Evolutionary conservation across 352 stramenopile genomes (phyloP).

Genomic region (Globisporangium perplexum): DNA sequence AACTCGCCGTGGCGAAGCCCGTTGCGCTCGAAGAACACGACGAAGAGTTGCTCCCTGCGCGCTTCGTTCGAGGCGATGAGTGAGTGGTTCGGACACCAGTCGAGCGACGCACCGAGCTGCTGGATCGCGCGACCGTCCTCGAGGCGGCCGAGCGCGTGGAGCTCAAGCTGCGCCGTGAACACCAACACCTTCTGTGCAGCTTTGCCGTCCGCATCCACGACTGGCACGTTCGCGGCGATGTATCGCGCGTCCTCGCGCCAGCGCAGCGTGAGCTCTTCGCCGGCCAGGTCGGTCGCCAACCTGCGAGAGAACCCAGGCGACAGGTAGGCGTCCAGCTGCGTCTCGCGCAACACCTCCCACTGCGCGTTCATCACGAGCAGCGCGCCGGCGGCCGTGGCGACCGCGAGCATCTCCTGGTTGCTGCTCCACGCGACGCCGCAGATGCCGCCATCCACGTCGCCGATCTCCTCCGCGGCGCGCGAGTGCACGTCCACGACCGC

Average conservation of each 20-base stretch:
- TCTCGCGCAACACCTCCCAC: constrained; percentile 76
- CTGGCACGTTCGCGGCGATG: constrained; percentile 53
- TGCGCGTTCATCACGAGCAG: constrained; percentile 73
- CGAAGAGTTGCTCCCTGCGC: constrained; percentile 42
- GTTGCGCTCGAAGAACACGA: constrained; percentile 86
- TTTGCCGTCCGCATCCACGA: constrained; percentile 5
- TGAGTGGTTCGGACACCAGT: constrained; percentile 74
- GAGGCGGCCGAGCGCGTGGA: constrained; percentile 59
- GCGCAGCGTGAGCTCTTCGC: constrained; percentile 23
- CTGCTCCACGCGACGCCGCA: constrained; percentile 55
- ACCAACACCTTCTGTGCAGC: constrained; percentile 41
- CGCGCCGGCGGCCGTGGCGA: constrained; percentile 50
- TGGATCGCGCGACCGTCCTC: constrained; percentile 61
- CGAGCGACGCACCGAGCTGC: constrained; percentile 32
- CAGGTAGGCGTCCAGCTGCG: constrained; percentile 31
- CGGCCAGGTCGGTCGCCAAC: background rate
- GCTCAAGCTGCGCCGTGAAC: constrained; percentile 47
- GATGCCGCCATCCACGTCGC: constrained; percentile 55
- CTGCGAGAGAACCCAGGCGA: constrained; percentile 13
- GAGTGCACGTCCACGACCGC: constrained; percentile 46
- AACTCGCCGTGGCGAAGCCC: constrained; percentile 79
- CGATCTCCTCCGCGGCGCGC: constrained; percentile 54
- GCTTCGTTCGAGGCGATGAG: constrained; percentile 61
- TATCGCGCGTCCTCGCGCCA: constrained; percentile 77
- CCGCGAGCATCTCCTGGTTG: constrained; percentile 62